Evolutionary conservation across 257 asterid species (phyloP).

Genomic region (Plectranthus barbatus): DNA sequence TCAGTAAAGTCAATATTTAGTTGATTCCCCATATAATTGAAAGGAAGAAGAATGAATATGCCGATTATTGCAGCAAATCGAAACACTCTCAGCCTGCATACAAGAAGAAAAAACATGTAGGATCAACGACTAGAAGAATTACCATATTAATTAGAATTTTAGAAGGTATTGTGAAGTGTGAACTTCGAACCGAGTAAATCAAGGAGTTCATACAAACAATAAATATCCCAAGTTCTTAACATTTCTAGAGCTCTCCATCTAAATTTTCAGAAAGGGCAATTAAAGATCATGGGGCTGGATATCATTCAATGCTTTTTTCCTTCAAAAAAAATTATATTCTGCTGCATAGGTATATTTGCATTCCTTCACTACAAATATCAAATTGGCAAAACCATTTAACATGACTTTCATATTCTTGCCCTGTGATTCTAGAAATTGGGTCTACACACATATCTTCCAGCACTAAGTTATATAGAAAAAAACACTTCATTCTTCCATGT

Average conservation of each 20-base stretch:
- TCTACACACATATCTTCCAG: neutral
- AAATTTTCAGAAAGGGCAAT: neutral
- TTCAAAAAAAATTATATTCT: neutral
- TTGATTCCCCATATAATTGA: slow-evolving; percentile 92
- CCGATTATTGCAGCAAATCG: slow-evolving; percentile 69
- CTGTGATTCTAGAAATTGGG: neutral
- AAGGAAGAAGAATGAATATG: slow-evolving; percentile 74
- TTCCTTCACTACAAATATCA: neutral
- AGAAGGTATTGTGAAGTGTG: neutral
- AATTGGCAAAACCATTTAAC: slow-evolving; percentile 4
- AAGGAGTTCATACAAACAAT: neutral
- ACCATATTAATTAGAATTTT: neutral
- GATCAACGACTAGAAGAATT: neutral
- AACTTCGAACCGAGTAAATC: neutral
- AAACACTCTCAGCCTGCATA: slow-evolving; percentile 76
- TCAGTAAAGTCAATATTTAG: slow-evolving; percentile 61
- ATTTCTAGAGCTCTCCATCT: neutral
- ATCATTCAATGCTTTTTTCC: neutral
- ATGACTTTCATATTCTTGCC: neutral
- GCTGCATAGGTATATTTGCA: neutral
- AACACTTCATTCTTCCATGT: neutral
- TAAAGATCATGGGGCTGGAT: neutral
- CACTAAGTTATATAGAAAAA: neutral
- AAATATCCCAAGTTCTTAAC: neutral
- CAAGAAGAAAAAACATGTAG: neutral